These are phyloP conservation scores for Castanea sativa DNA, from an alignment of 306 rosid genomes.

Conservation along the genomic window DNA sequence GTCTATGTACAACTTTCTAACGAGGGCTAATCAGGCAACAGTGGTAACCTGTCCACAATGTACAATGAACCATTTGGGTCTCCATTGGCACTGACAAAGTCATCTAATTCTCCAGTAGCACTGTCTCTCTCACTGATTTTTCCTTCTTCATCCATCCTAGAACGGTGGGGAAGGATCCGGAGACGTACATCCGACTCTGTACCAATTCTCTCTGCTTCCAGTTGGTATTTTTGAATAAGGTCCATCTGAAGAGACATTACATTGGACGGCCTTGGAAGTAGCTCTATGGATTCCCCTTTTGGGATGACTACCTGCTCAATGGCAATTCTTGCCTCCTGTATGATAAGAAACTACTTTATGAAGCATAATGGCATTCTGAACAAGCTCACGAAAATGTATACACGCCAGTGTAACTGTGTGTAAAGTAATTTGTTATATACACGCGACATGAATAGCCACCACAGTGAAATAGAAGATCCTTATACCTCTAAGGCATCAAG, in stretches of 20 bases:
- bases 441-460: not conserved
- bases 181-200: conserved; percentile 43
- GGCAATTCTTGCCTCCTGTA: conserved; percentile 90
- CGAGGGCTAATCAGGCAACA: conserved; percentile 59
- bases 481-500: conserved; percentile 87
- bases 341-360: conserved; percentile 6
- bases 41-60: conserved; percentile 55
- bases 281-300: conserved; percentile 73
- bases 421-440: not conserved
- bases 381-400: not conserved
- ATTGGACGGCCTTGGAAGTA: conserved; percentile 68
- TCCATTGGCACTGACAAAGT: conserved; percentile 42
- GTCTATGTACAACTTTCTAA: conserved; percentile 3
- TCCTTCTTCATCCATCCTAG: conserved; percentile 25
- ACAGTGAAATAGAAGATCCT: conserved; percentile 1
- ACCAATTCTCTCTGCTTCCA: conserved; percentile 50
- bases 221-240: conserved; percentile 65
- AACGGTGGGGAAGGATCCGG: conserved; percentile 60
- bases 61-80: conserved; percentile 42
- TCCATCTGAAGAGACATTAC: conserved; percentile 63
- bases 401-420: not conserved
- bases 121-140: conserved; percentile 17
- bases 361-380: not conserved
- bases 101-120: conserved; percentile 40
- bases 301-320: conserved; percentile 77